A percentile compares a stretch with the other conserved stretches of the same genome.
These are phyloP conservation scores for Entrophospora sp. DNA, from an alignment of 192 early-diverging fungal genomes.

Conservation along the genomic window DNA sequence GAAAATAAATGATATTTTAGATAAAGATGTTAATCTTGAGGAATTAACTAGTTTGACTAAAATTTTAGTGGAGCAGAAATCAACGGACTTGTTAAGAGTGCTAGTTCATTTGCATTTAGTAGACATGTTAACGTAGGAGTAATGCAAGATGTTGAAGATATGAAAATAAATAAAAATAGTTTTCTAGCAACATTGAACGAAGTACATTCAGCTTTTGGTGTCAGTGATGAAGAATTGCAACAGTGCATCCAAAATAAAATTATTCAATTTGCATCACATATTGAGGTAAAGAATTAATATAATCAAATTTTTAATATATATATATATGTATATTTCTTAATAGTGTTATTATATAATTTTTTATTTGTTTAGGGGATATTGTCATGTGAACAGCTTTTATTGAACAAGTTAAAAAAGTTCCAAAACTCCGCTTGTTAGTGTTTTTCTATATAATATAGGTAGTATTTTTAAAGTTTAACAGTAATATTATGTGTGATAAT, in stretches of 20 bases:
- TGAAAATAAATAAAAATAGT: conserved; percentile 79
- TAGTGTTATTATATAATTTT: neutral
- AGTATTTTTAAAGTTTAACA: no score
- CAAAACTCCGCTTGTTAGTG: conserved; percentile 83
- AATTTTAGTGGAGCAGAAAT: conserved; percentile 99
- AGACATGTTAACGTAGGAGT: conserved; percentile 89
- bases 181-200: conserved; percentile 81
- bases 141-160: conserved; percentile 74
- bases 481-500: neutral
- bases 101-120: conserved; percentile 92
- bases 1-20: conserved; percentile 70
- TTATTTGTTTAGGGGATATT: conserved; percentile 40
- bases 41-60: conserved; percentile 86
- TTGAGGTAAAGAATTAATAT: conserved; percentile 28
- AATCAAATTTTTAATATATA: neutral
- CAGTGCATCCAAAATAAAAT: conserved; percentile 79
- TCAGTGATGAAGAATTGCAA: conserved; percentile 82
- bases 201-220: conserved; percentile 90
- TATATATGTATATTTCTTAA: no score
- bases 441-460: conserved; percentile 71
- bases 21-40: conserved; percentile 66
- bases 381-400: conserved; percentile 48
- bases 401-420: conserved; percentile 67
- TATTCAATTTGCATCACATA: conserved; percentile 58
- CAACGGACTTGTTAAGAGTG: conserved; percentile 83